Conservation (phyloP, 805 yeast genomes). For the Wickerhamiella parazyma region DNA sequence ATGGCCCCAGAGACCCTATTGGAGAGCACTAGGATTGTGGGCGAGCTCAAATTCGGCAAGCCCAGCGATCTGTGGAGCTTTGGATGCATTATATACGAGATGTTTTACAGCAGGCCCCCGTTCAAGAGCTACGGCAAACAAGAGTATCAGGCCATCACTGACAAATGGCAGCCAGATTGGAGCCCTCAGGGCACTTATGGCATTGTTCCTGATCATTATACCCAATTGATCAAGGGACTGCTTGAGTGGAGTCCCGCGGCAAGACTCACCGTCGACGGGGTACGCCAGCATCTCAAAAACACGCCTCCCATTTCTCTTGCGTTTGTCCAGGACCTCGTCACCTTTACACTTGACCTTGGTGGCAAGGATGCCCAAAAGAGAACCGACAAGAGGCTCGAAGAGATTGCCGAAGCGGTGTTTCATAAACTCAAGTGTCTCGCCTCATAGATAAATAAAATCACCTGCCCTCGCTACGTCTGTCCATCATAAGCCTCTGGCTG, state of each 20-base stretch:
- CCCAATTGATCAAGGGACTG: background rate
- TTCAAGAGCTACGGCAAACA: conserved; percentile 27
- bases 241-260: background rate
- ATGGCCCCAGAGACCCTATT: conserved; percentile 93
- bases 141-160: conserved; percentile 29
- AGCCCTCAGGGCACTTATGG: background rate
- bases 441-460: background rate
- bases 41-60: conserved; percentile 69
- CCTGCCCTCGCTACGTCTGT: background rate
- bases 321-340: background rate
- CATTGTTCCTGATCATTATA: background rate
- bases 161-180: background rate
- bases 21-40: conserved; percentile 38
- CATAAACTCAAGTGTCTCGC: background rate
- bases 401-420: conserved; percentile 4
- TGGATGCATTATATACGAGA: conserved; percentile 90
- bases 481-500: conserved; percentile 36
- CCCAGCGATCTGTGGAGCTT: conserved; percentile 98
- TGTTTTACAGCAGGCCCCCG: conserved; percentile 90
- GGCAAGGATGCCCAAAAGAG: background rate
- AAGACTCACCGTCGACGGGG: background rate
- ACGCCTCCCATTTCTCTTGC: background rate
- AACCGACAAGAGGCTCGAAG: background rate
- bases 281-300: background rate
- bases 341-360: background rate